A percentile compares a stretch with the other conserved stretches of the same genome.
These are phyloP conservation scores for Arabis alpina DNA, from an alignment of 345 rosid species.

Conservation along the genomic window DNA sequence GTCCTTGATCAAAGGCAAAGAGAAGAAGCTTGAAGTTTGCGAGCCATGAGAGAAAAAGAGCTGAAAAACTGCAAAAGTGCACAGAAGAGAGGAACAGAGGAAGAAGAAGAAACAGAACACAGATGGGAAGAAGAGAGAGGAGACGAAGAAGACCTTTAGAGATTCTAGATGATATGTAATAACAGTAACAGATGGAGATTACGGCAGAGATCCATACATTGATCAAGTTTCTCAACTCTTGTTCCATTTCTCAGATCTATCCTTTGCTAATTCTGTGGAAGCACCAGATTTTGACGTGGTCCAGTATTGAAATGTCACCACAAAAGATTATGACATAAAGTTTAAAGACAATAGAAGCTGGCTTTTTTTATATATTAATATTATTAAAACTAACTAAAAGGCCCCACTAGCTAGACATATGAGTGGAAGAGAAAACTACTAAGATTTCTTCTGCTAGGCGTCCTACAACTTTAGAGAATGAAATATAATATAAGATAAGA, in stretches of 20 bases:
- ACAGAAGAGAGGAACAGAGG: slow-evolving; percentile 51
- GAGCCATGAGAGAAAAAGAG: slow-evolving; percentile 62
- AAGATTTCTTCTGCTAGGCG: slow-evolving; percentile 16
- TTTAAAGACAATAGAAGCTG: slow-evolving; percentile 2
- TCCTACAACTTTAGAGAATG: slow-evolving; percentile 19
- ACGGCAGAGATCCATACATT: slow-evolving; percentile 54
- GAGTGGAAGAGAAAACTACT: not conserved
- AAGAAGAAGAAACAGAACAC: slow-evolving; percentile 52
- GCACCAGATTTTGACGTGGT: not conserved
- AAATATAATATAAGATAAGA: not conserved
- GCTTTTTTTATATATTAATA: not conserved
- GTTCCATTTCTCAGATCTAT: slow-evolving; percentile 40
- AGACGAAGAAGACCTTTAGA: slow-evolving; percentile 54
- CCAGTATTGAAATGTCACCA: slow-evolving; percentile 9
- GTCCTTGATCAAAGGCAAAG: slow-evolving; percentile 62
- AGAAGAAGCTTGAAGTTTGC: slow-evolving; percentile 73
- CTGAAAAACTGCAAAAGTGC: slow-evolving; percentile 44
- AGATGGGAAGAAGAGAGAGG: slow-evolving; percentile 55
- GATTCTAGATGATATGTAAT: slow-evolving; percentile 48
- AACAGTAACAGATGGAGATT: slow-evolving; percentile 53
- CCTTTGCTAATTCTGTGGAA: slow-evolving; percentile 10
- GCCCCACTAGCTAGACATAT: slow-evolving; percentile 10
- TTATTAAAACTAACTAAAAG: slow-evolving; percentile 10
- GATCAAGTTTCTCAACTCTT: slow-evolving; percentile 43
- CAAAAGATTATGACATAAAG: not conserved